Evolutionary conservation across 2,329 filamentous ascomycete genomes (phyloP).

Genomic region (Plenodomus lindquistii): DNA sequence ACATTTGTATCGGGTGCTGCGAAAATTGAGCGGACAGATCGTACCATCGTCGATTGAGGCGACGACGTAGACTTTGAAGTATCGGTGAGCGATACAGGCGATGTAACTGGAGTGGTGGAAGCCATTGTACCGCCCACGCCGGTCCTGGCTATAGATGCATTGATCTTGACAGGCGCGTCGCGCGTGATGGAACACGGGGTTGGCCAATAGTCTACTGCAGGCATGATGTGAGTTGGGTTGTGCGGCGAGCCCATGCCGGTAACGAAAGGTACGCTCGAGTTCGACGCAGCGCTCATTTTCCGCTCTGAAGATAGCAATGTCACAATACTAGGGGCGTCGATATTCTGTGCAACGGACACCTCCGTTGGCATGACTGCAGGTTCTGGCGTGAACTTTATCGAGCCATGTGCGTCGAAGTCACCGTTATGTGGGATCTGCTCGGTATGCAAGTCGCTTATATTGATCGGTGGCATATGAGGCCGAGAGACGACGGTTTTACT

Average conservation of each 20-base stretch:
- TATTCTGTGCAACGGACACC: slow-evolving; percentile 12
- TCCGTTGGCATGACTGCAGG: not conserved
- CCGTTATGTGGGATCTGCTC: not conserved
- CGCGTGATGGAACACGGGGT: slow-evolving; percentile 30
- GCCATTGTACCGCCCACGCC: slow-evolving; percentile 39
- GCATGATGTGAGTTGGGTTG: slow-evolving; percentile 30
- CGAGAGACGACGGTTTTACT: not conserved
- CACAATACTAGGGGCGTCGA: not conserved
- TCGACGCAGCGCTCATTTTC: slow-evolving; percentile 22
- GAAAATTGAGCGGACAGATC: not conserved
- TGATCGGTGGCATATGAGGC: not conserved
- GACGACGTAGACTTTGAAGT: slow-evolving; percentile 4
- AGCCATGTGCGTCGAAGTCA: not conserved
- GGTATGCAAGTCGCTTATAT: not conserved
- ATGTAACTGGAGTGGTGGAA: slow-evolving; percentile 26
- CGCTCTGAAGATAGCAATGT: slow-evolving; percentile 12
- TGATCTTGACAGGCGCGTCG: slow-evolving; percentile 16
- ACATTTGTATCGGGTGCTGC: slow-evolving; percentile 6
- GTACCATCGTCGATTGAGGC: not conserved
- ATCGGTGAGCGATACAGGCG: slow-evolving; percentile 19
- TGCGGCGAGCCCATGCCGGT: slow-evolving; percentile 37
- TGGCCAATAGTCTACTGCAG: slow-evolving; percentile 19
- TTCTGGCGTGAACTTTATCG: not conserved
- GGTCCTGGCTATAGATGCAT: slow-evolving; percentile 17
- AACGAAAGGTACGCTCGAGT: slow-evolving; percentile 30